These are phyloP conservation scores for Botryotinia globosa DNA, from an alignment of 2,329 filamentous ascomycete species.

Conservation along the genomic window DNA sequence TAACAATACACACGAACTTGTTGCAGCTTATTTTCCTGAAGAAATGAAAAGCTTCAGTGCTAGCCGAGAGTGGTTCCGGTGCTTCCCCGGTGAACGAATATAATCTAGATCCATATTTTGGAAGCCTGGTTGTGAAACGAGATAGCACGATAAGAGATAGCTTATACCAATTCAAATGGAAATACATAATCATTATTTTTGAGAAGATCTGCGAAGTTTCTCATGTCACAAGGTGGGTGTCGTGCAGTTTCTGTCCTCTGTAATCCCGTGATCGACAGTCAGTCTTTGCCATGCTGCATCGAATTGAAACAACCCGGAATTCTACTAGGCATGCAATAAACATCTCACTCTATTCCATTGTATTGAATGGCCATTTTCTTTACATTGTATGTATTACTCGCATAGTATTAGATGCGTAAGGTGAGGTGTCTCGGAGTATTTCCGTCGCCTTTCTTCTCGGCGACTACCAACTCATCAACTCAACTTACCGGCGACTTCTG, in stretches of 20 bases:
- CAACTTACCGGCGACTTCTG: background rate
- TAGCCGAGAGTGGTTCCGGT: background rate
- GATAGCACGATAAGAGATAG: background rate
- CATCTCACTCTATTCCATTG: background rate
- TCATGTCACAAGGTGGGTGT: background rate
- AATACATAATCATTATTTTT: background rate
- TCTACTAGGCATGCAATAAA: background rate
- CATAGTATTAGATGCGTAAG: background rate
- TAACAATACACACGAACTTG: background rate
- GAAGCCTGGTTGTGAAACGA: conserved; percentile 2
- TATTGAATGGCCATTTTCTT: background rate
- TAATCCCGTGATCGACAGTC: background rate
- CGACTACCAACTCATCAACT: background rate
- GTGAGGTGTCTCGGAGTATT: background rate
- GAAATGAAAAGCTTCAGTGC: background rate
- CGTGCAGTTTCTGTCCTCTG: background rate
- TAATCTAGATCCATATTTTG: background rate
- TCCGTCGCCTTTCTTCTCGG: background rate
- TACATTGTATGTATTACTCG: background rate
- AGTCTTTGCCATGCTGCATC: background rate
- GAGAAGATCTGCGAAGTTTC: background rate
- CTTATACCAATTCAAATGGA: background rate
- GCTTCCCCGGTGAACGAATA: background rate
- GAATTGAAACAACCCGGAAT: background rate
- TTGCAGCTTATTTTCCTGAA: background rate